Percentiles rank a stretch among this genome's conserved stretches.
These are phyloP conservation scores for Eucalyptus lansdowneana DNA, from an alignment of 345 rosid genomes.

Conservation along the genomic window DNA sequence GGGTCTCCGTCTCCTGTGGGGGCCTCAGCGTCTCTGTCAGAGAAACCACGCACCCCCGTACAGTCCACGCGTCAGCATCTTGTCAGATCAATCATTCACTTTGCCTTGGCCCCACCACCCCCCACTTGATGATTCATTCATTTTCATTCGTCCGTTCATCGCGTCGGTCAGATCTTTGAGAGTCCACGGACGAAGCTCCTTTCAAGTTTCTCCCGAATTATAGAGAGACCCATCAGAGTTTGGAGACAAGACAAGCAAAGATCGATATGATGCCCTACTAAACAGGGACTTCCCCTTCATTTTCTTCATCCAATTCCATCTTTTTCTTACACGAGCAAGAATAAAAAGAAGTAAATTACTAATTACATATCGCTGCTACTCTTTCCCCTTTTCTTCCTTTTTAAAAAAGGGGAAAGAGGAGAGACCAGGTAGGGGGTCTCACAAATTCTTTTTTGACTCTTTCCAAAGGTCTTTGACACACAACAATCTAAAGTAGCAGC, in stretches of 20 bases:
- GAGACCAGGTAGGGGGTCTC: neutral
- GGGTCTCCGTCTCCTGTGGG: neutral
- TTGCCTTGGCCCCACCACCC: neutral
- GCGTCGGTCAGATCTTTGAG: neutral
- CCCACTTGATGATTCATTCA: neutral
- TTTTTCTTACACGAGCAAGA: neutral
- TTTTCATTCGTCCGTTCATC: neutral
- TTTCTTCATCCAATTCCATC: neutral
- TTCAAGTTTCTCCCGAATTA: neutral
- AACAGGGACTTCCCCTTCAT: neutral
- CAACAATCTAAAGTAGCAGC: neutral
- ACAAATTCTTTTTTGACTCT: neutral
- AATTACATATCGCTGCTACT: neutral
- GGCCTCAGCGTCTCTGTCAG: neutral
- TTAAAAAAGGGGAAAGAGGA: neutral
- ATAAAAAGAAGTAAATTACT: neutral
- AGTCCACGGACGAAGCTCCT: neutral
- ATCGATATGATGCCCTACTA: neutral
- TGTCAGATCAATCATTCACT: neutral
- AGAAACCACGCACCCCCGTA: neutral
- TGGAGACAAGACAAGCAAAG: neutral
- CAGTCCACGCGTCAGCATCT: neutral
- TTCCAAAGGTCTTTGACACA: neutral
- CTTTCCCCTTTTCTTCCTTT: neutral
- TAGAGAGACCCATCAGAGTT: neutral